Evolutionary conservation across 352 stramenopile species (phyloP), one percentile per base, ranked within the genome.

Genomic region (Plasmopara muralis): DNA sequence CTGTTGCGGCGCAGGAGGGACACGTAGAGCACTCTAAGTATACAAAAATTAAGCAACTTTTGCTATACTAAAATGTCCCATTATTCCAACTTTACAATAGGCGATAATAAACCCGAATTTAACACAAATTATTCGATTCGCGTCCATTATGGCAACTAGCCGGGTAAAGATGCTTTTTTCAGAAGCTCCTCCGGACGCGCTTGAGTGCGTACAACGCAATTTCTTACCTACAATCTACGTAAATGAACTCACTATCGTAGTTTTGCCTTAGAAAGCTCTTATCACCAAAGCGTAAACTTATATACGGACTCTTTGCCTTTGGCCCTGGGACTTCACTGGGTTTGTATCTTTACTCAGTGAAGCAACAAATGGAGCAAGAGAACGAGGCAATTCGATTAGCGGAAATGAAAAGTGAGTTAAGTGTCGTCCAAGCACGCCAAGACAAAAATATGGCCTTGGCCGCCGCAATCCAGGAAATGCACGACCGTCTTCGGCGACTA

Each of bases 161-260:
- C 72, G 72, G 56, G 74, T 77, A 47, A 87, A 89, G 71, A 74
- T 85, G 66, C 76, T 91, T 63, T 87, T 91, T 56, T 68, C 64
- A 44, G 68, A 86, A 51, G 72, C 77, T 37, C 78, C 81, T 49
- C 64, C 71, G n/a, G 65, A 74, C 55, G 77, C 81, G 16, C 51
- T 83, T 37, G 72, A 91, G 81, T 89, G 64, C 54, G 77, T 79
- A 28, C 25, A 33, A 7, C 12, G 1, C 34, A 9, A 25, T 16
- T 29, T n/a, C 46, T 6, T 14, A 13, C 7, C 44, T 6, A 0
- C 46, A n/a, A 12, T 10, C 29, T 2, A 15, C 30, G 16, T 49
- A 8, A 14, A 15, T n/a, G 34, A 41, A 43, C 10, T 62, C 3
- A 41, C 6, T 38, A 2, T 41, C 14, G 37, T 46, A 13, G 34